Conservation (phyloP, 2,329 filamentous ascomycete genomes). For the Ophiocordyceps polyrhachis-furcata region DNA sequence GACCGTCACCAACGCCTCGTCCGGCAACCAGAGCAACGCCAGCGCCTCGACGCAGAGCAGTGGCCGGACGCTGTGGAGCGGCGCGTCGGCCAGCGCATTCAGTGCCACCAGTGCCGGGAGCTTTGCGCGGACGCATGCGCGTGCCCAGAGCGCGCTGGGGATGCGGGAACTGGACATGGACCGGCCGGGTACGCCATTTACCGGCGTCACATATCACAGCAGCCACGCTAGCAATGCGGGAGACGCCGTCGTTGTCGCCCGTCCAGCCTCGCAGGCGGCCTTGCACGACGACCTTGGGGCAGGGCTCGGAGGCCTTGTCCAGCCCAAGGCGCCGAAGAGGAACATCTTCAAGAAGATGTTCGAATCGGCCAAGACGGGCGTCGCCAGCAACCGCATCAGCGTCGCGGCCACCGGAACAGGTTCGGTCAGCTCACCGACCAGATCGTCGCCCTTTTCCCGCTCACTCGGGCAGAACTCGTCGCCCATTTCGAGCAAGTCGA, state of each 20-base stretch:
- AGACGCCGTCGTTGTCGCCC: slow-evolving; percentile 16
- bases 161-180: slow-evolving; percentile 35
- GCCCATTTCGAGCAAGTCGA: slow-evolving; percentile 22
- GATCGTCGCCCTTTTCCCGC: slow-evolving; percentile 23
- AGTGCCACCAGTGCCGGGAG: slow-evolving; percentile 93
- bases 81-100: slow-evolving; percentile 72
- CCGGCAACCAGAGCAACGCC: slow-evolving; percentile 50
- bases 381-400: slow-evolving; percentile 73
- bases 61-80: slow-evolving; percentile 81
- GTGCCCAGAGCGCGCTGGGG: slow-evolving; percentile 47
- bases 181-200: slow-evolving; percentile 46
- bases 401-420: slow-evolving; percentile 37
- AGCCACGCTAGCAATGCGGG: slow-evolving; percentile 50
- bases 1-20: slow-evolving; percentile 61
- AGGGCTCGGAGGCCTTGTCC: slow-evolving; percentile 58
- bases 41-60: slow-evolving; percentile 64
- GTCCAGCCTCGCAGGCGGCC: slow-evolving; percentile 47
- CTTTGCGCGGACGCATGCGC: slow-evolving; percentile 55
- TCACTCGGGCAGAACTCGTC: slow-evolving; percentile 19
- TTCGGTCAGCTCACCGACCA: slow-evolving; percentile 23
- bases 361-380: slow-evolving; percentile 83
- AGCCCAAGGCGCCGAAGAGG: slow-evolving; percentile 61
- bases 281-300: slow-evolving; percentile 46
- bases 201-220: slow-evolving; percentile 76
- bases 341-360: slow-evolving; percentile 94